A percentile compares a stretch with the other conserved stretches of the same genome.
Conservation (phyloP, 2,329 filamentous ascomycete genomes). For the Claviceps sorghi region DNA sequence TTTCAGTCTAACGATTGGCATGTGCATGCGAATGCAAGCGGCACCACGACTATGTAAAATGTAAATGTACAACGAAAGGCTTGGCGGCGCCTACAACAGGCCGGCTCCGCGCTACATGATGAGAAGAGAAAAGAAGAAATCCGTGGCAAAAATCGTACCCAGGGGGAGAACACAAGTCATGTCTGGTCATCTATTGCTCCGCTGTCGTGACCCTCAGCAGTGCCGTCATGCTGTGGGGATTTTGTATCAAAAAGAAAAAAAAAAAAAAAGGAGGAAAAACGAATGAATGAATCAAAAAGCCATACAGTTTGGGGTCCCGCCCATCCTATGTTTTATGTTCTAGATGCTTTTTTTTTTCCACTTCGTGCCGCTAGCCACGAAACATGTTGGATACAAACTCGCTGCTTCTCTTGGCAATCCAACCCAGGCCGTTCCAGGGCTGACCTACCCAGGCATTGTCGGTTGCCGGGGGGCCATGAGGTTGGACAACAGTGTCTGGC, state of each 20-base stretch:
- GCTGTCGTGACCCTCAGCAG: constrained; percentile 1
- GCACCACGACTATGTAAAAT: too few relatives aligned
- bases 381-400: neutral
- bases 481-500: neutral
- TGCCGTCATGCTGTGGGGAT: constrained; percentile 1
- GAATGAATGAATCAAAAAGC: too few relatives aligned
- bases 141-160: neutral
- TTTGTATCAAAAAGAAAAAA: neutral
- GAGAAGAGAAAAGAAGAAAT: too few relatives aligned
- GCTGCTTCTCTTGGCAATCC: constrained; percentile 1
- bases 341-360: neutral
- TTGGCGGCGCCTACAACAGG: neutral
- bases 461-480: neutral
- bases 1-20: too few relatives aligned
- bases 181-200: neutral
- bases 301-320: neutral
- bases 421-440: constrained; percentile 3
- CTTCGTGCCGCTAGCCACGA: neutral
- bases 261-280: neutral
- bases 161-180: neutral
- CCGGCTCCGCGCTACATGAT: neutral
- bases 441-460: constrained; percentile 3
- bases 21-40: too few relatives aligned
- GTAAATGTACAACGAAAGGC: constrained; percentile 1
- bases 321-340: neutral